phyloP scores from a whole-genome alignment of 2,329 filamentous ascomycete genomes.

The Pseudocercospora fijiensis region DNA sequence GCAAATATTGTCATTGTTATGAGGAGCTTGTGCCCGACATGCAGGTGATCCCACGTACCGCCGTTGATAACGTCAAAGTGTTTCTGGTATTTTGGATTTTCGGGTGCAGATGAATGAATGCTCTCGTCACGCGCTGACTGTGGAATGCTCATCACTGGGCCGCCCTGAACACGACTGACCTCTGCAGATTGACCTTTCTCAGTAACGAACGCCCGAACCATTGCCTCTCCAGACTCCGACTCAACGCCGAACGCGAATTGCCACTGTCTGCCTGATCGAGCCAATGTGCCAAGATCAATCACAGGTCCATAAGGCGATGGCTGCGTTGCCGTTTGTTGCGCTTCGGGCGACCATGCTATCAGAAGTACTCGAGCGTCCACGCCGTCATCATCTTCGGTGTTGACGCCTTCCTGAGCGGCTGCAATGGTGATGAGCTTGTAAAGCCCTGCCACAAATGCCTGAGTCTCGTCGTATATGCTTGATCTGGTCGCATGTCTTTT shows the following conservation, averaged over 20 bases:
- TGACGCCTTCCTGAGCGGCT: slow-evolving; percentile 63
- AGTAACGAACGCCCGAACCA: slow-evolving; percentile 51
- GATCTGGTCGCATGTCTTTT: slow-evolving; percentile 51
- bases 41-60: slow-evolving; percentile 94
- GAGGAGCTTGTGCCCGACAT: slow-evolving; percentile 93
- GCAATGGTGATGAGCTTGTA: slow-evolving; percentile 76
- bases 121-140: slow-evolving; percentile 2
- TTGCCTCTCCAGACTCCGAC: slow-evolving; percentile 61
- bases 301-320: slow-evolving; percentile 49
- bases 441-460: slow-evolving; percentile 70
- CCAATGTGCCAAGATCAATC: slow-evolving; percentile 50
- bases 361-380: slow-evolving; percentile 75
- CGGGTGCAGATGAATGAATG: slow-evolving; percentile 9
- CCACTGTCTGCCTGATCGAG: slow-evolving; percentile 58
- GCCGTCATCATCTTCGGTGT: slow-evolving; percentile 66
- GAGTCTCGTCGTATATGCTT: slow-evolving; percentile 64
- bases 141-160: slow-evolving; percentile 10
- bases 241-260: slow-evolving; percentile 64
- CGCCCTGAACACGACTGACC: slow-evolving; percentile 38
- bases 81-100: slow-evolving; percentile 21
- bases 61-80: slow-evolving; percentile 74
- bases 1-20: slow-evolving; percentile 82
- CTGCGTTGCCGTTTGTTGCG: slow-evolving; percentile 31
- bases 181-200: slow-evolving; percentile 35
- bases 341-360: slow-evolving; percentile 57